A percentile compares a stretch with the other conserved stretches of the same genome.
These are phyloP conservation scores for Rhodotorula babjevae DNA, from an alignment of 768 basidiomycete genomes.

Conservation along the genomic window DNA sequence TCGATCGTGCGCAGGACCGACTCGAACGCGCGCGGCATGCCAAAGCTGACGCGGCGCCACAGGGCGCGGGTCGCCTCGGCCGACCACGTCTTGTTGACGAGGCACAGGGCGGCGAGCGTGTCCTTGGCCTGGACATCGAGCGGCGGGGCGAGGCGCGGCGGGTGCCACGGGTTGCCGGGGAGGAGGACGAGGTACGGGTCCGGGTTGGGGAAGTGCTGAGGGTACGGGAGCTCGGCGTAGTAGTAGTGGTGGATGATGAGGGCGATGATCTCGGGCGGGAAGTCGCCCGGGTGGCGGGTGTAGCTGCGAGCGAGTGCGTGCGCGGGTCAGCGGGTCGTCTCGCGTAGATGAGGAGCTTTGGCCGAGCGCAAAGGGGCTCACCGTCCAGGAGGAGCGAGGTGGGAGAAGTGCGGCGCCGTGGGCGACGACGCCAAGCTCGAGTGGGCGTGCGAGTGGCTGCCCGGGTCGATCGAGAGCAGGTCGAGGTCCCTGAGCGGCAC, in stretches of 20 bases:
- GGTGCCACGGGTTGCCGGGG: slow-evolving; percentile 5
- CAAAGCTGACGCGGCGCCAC: slow-evolving; percentile 35
- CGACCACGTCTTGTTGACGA: slow-evolving; percentile 29
- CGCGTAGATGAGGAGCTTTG: neutral
- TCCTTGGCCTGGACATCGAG: slow-evolving; percentile 25
- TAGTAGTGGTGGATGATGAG: slow-evolving; percentile 36
- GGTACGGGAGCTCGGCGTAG: slow-evolving; percentile 17
- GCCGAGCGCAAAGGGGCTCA: neutral
- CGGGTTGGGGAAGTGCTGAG: slow-evolving; percentile 20
- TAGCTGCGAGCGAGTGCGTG: neutral
- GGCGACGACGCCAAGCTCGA: neutral
- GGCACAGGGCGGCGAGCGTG: slow-evolving; percentile 11
- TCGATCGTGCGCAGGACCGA: slow-evolving; percentile 31
- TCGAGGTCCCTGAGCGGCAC: neutral
- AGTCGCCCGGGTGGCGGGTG: slow-evolving; percentile 23
- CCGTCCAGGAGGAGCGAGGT: neutral
- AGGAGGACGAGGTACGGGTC: slow-evolving; percentile 36
- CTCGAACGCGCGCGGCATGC: slow-evolving; percentile 37
- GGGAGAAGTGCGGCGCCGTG: neutral
- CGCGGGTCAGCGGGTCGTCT: neutral
- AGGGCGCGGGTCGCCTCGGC: slow-evolving; percentile 30
- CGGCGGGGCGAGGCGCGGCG: slow-evolving; percentile 13
- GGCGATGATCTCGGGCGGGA: slow-evolving; percentile 39
- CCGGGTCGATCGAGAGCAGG: slow-evolving; percentile 11
- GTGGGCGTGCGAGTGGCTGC: neutral